Conservation (phyloP, 1,284 basidiomycete species). For the Malassezia globosa region DNA sequence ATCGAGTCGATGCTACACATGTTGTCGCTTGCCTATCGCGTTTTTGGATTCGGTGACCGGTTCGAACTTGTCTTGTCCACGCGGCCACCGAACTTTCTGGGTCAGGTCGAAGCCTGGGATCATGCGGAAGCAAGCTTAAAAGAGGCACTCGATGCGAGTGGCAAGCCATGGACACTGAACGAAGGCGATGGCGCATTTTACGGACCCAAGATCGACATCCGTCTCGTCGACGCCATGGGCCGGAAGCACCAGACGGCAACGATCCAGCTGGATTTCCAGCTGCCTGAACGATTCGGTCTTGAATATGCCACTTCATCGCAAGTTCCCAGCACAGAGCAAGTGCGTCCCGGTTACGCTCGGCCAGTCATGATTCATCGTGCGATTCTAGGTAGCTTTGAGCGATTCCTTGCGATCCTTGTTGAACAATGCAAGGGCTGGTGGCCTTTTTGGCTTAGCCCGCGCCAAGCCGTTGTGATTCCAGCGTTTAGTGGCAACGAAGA, state of each 20-base stretch:
- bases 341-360: conserved; percentile 8
- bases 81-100: conserved; percentile 33
- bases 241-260: conserved; percentile 43
- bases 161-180: conserved; percentile 31
- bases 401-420: conserved; percentile 44
- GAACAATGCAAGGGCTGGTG: conserved; percentile 40
- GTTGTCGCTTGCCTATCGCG: conserved; percentile 38
- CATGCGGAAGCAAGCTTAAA: conserved; percentile 29
- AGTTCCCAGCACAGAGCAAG: background rate
- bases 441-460: conserved; percentile 42
- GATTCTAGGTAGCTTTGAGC: conserved; percentile 43
- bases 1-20: conserved; percentile 42
- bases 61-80: conserved; percentile 45
- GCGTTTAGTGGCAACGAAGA: conserved; percentile 14
- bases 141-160: conserved; percentile 27
- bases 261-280: conserved; percentile 46
- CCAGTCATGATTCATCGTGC: conserved; percentile 47
- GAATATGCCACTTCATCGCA: conserved; percentile 20
- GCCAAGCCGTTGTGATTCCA: conserved; percentile 38
- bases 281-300: conserved; percentile 38
- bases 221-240: conserved; percentile 37
- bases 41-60: conserved; percentile 33
- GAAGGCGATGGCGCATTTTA: conserved; percentile 45
- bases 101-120: conserved; percentile 33
- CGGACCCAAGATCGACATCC: conserved; percentile 46